Evolutionary conservation across 257 asterid genomes (phyloP), one percentile per base, ranked within the genome.

Genomic region (Petunia secreta): DNA sequence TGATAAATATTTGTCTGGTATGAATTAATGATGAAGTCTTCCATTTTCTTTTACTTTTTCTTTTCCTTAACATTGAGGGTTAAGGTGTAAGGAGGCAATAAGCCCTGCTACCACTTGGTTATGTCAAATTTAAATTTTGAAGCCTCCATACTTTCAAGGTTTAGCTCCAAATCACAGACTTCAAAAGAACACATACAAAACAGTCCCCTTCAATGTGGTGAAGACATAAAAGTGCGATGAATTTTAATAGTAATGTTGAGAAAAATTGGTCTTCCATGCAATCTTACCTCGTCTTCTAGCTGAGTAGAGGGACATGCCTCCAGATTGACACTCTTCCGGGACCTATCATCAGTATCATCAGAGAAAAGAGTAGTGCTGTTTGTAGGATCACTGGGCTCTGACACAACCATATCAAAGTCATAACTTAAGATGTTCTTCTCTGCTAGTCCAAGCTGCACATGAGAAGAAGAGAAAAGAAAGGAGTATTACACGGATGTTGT

Each of bases 351-450:
- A 5, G 97, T 93, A 81, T 96, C 99, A 88, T 96, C 99, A 55
- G 98, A 96, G 87, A 96, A 94, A 84, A 94, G 84, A 68, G 96
- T 92, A 66, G 99, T 89, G 93, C 98, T 96, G 90, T 85, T 96
- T 85, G 99, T 94, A 81, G 93, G 95, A 89, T 94, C 99, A 79
- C 99, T 96, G 77, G 87, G 99, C 82, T 96, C 99, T 44, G 98
- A 92, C 77, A 85, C 87, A 75, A 89, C 93, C 86, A 86, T 83
- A 85, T 94, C 98, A 79, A 96, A 82, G 85, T 96, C 99, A 85
- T 94, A 91, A 85, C 81, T 92, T 83, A 96, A 79, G 39, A 96
- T 86, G 87, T 86, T 94, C 96, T 96, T 96, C 95, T 96, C 99
- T 67, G 92, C 98, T 63, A 96, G 87, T 84, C 99, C 99, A 82